Evolutionary conservation across 1,284 basidiomycete species (phyloP).

Genomic region (Athelia sp.): DNA sequence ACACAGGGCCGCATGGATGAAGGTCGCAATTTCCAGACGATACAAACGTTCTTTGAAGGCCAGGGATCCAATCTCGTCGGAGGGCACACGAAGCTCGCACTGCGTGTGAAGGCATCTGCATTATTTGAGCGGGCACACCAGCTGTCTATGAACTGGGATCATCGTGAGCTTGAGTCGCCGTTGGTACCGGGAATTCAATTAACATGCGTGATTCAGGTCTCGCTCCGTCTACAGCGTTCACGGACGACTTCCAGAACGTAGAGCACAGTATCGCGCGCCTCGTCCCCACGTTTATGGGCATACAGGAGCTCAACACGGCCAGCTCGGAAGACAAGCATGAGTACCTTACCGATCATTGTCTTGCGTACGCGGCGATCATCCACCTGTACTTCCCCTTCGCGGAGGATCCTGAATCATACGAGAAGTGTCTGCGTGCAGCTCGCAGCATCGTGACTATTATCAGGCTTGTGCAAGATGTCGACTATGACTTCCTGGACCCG

Average conservation of each 20-base stretch:
- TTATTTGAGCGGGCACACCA: slow-evolving; percentile 63
- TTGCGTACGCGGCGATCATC: slow-evolving; percentile 64
- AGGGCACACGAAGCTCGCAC: slow-evolving; percentile 56
- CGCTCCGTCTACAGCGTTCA: slow-evolving; percentile 39
- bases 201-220: slow-evolving; percentile 27
- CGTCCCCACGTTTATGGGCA: slow-evolving; percentile 53
- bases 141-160: slow-evolving; percentile 54
- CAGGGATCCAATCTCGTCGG: slow-evolving; percentile 41
- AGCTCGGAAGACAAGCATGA: slow-evolving; percentile 55
- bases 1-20: slow-evolving; percentile 52
- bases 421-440: slow-evolving; percentile 60
- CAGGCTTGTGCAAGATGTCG: slow-evolving; percentile 55
- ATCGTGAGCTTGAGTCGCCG: slow-evolving; percentile 34
- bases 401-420: slow-evolving; percentile 54
- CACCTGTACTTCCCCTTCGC: slow-evolving; percentile 59
- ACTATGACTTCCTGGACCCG: slow-evolving; percentile 68
- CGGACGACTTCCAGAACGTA: slow-evolving; percentile 53
- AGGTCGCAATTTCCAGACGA: slow-evolving; percentile 47
- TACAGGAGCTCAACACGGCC: slow-evolving; percentile 56
- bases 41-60: slow-evolving; percentile 57
- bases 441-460: slow-evolving; percentile 52
- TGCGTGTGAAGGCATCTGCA: slow-evolving; percentile 71
- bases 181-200: slow-evolving; percentile 6
- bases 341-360: slow-evolving; percentile 56
- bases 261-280: slow-evolving; percentile 63